Conservation (phyloP, 345 rosid species). For the Melaleuca quinquenervia region DNA sequence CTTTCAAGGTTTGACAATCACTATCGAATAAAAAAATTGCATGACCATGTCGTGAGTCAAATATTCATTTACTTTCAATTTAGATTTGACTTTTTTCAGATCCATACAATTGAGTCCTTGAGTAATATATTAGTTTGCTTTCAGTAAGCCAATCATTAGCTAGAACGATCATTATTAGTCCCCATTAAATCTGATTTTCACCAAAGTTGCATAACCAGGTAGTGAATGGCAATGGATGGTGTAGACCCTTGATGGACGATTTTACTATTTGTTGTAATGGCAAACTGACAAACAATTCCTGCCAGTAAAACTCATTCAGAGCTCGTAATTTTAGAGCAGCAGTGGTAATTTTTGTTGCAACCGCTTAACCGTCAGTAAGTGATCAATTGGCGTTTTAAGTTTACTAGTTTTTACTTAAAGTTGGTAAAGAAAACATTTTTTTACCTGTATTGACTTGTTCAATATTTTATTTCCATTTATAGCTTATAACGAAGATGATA, state of each 20-base stretch:
- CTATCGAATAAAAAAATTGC: background rate
- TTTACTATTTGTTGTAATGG: background rate
- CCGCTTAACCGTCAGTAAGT: background rate
- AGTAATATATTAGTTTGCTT: background rate
- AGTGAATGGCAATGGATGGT: background rate
- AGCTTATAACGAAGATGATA: rapidly evolving
- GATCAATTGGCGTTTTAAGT: background rate
- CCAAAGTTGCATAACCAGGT: background rate
- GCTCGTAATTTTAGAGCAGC: background rate
- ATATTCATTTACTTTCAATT: background rate
- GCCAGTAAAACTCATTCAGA: background rate
- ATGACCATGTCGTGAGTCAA: background rate
- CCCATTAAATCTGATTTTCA: background rate
- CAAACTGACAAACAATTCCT: background rate
- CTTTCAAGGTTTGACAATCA: background rate
- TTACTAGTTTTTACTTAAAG: background rate
- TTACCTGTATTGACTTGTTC: background rate
- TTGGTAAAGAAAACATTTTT: background rate
- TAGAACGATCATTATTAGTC: background rate
- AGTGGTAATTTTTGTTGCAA: background rate
- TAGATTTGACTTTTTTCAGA: background rate
- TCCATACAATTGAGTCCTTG: background rate
- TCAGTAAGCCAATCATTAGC: background rate
- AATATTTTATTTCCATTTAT: background rate
- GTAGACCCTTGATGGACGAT: background rate